These are phyloP conservation scores for Agastache rugosa DNA, from an alignment of 257 asterid species.

Conservation along the genomic window DNA sequence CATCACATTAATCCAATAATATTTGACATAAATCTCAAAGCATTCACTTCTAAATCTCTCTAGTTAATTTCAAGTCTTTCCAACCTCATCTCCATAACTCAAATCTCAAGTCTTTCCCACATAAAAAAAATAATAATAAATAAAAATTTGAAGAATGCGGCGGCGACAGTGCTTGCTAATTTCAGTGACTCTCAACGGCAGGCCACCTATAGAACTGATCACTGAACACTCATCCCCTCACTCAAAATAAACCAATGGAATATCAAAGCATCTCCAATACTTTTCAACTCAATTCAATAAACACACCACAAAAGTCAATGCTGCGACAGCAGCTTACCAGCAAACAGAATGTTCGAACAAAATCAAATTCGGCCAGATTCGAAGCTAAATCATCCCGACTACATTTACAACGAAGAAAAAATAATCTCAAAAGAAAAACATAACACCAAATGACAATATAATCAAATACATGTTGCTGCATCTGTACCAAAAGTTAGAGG, in stretches of 20 bases:
- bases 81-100: too few relatives aligned
- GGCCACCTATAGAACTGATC: constrained; percentile 3
- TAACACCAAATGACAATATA: constrained; percentile 4
- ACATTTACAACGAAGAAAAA: not conserved
- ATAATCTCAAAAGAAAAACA: constrained; percentile 5
- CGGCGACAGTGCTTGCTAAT: too few relatives aligned
- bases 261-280: constrained; percentile 1
- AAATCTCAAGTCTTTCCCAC: too few relatives aligned
- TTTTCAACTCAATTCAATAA: constrained; percentile 3
- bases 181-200: too few relatives aligned
- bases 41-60: too few relatives aligned
- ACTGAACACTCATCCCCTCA: constrained; percentile 23
- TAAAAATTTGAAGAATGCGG: too few relatives aligned
- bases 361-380: constrained; percentile 16
- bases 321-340: constrained; percentile 24
- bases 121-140: too few relatives aligned
- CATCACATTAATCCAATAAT: too few relatives aligned
- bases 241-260: not conserved
- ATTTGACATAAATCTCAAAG: too few relatives aligned
- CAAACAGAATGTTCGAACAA: not conserved
- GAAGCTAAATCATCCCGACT: constrained; percentile 11
- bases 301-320: constrained; percentile 21
- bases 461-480: constrained; percentile 17
- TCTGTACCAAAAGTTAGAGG: not conserved
- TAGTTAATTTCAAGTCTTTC: too few relatives aligned